Conservation (phyloP, 768 basidiomycete genomes). For the Kwoniella dendrophila region DNA sequence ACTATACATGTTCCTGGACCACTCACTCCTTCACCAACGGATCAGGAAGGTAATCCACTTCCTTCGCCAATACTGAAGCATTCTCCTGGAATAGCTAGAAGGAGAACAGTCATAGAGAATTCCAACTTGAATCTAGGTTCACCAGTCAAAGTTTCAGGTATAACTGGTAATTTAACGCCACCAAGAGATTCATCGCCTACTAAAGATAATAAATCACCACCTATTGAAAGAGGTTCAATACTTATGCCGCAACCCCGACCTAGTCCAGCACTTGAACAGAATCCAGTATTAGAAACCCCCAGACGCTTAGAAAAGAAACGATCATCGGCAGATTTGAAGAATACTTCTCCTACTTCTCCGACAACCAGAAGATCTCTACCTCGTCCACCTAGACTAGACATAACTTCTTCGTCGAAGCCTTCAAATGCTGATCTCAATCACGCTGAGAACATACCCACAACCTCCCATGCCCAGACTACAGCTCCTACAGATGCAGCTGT, state of each 20-base stretch:
- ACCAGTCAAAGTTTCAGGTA: constrained; percentile 17
- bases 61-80: constrained; percentile 29
- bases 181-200: constrained; percentile 13
- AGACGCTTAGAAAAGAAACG: constrained; percentile 31
- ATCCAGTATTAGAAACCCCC: constrained; percentile 15
- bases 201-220: constrained; percentile 9
- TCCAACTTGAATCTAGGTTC: constrained; percentile 11
- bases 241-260: constrained; percentile 28
- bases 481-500: constrained; percentile 3
- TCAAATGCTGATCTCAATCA: constrained; percentile 7
- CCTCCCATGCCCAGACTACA: constrained; percentile 13
- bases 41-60: constrained; percentile 10
- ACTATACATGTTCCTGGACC: constrained; percentile 34
- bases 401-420: neutral
- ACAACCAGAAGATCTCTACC: constrained; percentile 37
- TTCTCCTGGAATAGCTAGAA: constrained; percentile 34
- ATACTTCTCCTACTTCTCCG: constrained; percentile 33
- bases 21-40: constrained; percentile 9
- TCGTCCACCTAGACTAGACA: constrained; percentile 33
- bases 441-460: neutral
- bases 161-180: constrained; percentile 10
- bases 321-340: constrained; percentile 28
- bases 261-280: constrained; percentile 21
- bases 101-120: constrained; percentile 33
- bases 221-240: constrained; percentile 20